Evolutionary conservation across 192 early-diverging fungal species (phyloP), one percentile per base, ranked within the genome.

Genomic region (Gamsiella multidivaricata): DNA sequence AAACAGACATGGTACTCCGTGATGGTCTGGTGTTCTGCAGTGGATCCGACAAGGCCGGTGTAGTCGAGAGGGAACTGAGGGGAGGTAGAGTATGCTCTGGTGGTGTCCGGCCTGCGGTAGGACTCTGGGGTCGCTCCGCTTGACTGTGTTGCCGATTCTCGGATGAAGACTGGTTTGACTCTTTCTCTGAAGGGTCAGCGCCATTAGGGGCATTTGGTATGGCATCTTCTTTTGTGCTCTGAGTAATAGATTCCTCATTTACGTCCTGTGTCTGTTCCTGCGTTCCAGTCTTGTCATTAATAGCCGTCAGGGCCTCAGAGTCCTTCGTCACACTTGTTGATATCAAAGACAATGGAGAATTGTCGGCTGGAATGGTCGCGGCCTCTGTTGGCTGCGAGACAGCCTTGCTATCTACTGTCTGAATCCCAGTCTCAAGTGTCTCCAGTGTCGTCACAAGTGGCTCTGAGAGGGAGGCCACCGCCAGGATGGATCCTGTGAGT

Each of bases 1-100:
- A 78, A 22, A 78, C 65, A 4, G 74, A 78, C 74, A 78, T 78
- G 31, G 65, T 69, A 31, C 65, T 78, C 6, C 74, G 51, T 29
- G 59, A 59, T 49, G 59, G 71, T 12, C 57, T 53, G 4, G 45
- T 41, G 18, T 3, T 49, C 34, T 61, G 65, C 10, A 47, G 54
- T 9, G 34, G n/a, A 42, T 23, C 20, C 0, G 47, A 20, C 32
- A 20, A 11, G 1, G 52, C n/a, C 1, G 20, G 51, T 42, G 61
- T 10, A 15, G 39, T 41, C 3, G 59, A 14, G 36, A 59, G 47
- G 20, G 70, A 32, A 39, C 42, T 53, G 17, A 55, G 41, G 5
- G 70, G 55, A 36, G 70, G 70, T 22, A 72, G 45, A 5, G 8
- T 18, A 36, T 65, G 46, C 1, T 15, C 20, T 0, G 15, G 10